Evolutionary conservation across 345 rosid genomes (phyloP), one percentile per base, ranked within the genome.

Genomic region (Melastoma malabathricum): DNA sequence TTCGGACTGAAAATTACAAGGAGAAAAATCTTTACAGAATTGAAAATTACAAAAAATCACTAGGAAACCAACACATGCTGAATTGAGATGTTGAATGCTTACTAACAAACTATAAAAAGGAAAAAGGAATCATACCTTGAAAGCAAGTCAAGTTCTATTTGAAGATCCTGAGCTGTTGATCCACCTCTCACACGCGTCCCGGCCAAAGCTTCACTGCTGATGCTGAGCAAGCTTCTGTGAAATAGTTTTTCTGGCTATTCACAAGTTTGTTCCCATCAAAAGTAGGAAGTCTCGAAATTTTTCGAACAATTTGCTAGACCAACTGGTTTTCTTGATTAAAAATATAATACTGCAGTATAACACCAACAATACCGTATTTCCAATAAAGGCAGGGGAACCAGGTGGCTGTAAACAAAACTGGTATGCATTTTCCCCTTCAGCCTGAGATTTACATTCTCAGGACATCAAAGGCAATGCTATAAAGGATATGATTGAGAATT

Each of bases 201-300:
- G 52, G 95, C 95, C 78, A 89, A 58, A 47, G 95, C 95, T 63
- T 89, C 97, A 38, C 95, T 89, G 34, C 73, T 68, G 16, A 85
- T 70, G 57, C 73, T 73, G 23, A 82, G 77, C 61, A 80, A 54
- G 64, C 76, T 77, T 67, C 93, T 72, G 62, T 75, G 92, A 74
- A 78, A 85, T 71, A 89, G 80, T 80, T 84, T 86, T 85, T 84
- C 95, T 70, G 93, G 97, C 95, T 89, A 77, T 73, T 82, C 83
- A 69, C 70, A 55, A 68, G 64, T 62, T 47, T 65, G 50, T n/a
- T 27, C 51, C 58, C 59, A 75, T 69, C 74, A 79, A 63, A 56
- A 63, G 31, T 44, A 61, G 74, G 54, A 64, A 5, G 10, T 18
- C 15, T 44, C 2, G 27, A 0, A 50, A 20, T 58, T 44, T 19